phyloP scores from a whole-genome alignment of 106 monocot species.

The Chionographis japonica region DNA sequence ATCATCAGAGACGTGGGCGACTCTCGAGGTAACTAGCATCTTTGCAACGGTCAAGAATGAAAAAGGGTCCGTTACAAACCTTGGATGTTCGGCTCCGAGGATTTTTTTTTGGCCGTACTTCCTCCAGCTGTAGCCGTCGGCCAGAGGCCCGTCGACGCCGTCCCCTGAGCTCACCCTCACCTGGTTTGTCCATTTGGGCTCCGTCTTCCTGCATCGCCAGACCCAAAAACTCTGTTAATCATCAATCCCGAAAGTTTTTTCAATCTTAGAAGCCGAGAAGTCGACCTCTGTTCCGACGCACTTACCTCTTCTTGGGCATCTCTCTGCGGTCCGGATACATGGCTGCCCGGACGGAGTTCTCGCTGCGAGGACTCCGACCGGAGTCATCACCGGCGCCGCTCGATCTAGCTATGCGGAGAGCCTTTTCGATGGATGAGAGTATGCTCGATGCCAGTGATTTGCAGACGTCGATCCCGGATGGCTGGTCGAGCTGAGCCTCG shows the following conservation, averaged over 20 bases:
- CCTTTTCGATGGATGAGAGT: conserved; percentile 12
- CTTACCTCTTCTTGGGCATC: conserved; percentile 41
- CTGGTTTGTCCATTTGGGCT: conserved; percentile 16
- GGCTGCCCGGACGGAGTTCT: conserved; percentile 10
- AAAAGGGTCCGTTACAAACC: conserved; percentile 16
- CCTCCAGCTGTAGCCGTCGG: conserved; percentile 64
- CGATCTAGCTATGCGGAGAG: conserved; percentile 26
- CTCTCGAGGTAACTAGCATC: no score
- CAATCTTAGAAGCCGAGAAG: no score
- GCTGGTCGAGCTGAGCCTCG: conserved; percentile 14
- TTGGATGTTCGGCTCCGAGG: conserved; percentile 48
- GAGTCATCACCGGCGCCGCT: background rate
- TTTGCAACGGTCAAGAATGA: no score
- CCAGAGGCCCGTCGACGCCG: conserved; percentile 16
- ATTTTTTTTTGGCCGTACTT: conserved; percentile 68
- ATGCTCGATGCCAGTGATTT: conserved; percentile 11
- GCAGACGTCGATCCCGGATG: conserved; percentile 12
- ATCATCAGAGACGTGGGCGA: no score
- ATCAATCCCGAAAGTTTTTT: no score
- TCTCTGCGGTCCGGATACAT: conserved; percentile 24
- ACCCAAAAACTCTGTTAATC: no score
- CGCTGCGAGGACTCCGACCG: conserved; percentile 5
- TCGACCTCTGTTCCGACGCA: no score
- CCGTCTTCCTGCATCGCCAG: conserved; percentile 22
- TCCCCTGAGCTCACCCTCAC: conserved; percentile 15